Conservation (phyloP, 148 eudicot species). For the Dysphania ambrosioides region DNA sequence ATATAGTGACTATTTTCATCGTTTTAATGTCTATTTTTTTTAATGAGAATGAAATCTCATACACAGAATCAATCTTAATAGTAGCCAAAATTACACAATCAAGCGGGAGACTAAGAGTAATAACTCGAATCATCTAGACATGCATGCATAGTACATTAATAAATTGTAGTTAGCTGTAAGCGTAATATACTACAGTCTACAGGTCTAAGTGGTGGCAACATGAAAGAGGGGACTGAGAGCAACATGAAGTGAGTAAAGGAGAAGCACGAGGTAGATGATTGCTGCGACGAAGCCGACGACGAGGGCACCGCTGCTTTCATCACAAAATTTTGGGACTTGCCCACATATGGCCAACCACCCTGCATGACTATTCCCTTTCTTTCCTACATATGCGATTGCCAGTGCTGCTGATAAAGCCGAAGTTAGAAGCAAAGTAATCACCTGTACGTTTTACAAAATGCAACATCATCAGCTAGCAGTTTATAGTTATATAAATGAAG, state of each 20-base stretch:
- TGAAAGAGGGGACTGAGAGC: conserved; percentile 41
- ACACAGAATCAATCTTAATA: too few species aligned
- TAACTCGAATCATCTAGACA: background rate
- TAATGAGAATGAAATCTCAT: too few species aligned
- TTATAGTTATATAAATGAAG: too few species aligned
- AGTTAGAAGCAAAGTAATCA: conserved; percentile 46
- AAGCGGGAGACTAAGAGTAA: background rate
- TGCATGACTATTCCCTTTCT: conserved; percentile 68
- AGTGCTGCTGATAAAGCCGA: conserved; percentile 70
- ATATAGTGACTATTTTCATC: too few species aligned
- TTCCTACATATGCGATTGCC: conserved; percentile 73
- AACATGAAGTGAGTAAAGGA: conserved; percentile 52
- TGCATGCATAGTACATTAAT: background rate
- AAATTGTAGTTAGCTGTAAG: background rate
- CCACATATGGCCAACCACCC: conserved; percentile 90
- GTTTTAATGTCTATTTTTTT: too few species aligned
- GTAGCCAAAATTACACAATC: conserved; percentile 2
- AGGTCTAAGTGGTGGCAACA: too few species aligned
- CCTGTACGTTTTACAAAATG: conserved; percentile 35
- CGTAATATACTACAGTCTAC: too few species aligned
- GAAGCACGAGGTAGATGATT: conserved; percentile 47
- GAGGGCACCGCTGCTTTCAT: conserved; percentile 50
- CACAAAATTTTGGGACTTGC: conserved; percentile 77
- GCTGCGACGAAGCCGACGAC: conserved; percentile 49
- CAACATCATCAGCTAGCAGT: too few species aligned